These are phyloP conservation scores for Schwanniomyces yamadae DNA, from an alignment of 805 yeast genomes.

Conservation along the genomic window DNA sequence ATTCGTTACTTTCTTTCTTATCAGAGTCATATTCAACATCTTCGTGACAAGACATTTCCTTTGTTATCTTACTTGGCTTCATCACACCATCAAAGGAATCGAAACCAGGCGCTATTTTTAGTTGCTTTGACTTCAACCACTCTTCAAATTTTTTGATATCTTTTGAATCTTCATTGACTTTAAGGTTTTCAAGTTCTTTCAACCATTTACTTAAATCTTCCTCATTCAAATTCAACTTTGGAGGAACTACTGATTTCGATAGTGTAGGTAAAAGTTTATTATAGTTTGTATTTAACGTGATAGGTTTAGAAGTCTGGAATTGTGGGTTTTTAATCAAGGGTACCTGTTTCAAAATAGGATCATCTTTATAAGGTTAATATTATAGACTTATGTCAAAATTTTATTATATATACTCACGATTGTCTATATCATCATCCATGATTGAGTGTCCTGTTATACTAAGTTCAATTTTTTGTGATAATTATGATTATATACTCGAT, in stretches of 20 bases:
- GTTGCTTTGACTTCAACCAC: constrained; percentile 33
- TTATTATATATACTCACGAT: constrained; percentile 16
- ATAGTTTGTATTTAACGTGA: constrained; percentile 52
- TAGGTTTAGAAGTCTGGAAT: constrained; percentile 53
- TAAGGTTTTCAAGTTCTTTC: constrained; percentile 17
- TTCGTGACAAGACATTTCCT: not conserved
- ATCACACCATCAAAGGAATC: constrained; percentile 29
- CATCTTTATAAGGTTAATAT: constrained; percentile 31
- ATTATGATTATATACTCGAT: too few relatives aligned
- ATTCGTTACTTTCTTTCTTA: constrained; percentile 18
- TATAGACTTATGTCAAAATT: not conserved
- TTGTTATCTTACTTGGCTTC: constrained; percentile 22
- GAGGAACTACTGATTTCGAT: constrained; percentile 34
- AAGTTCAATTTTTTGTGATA: too few relatives aligned
- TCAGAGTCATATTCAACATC: not conserved
- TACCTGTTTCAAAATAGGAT: constrained; percentile 49
- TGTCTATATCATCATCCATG: constrained; percentile 22
- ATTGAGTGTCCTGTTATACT: too few relatives aligned
- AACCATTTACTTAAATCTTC: constrained; percentile 30
- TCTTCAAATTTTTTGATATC: constrained; percentile 18
- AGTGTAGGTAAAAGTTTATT: constrained; percentile 36
- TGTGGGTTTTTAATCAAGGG: constrained; percentile 56
- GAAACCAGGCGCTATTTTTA: constrained; percentile 42
- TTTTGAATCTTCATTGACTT: constrained; percentile 11
- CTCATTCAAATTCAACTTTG: constrained; percentile 27